Conservation (phyloP, 345 rosid species). For the Laguncularia racemosa region DNA sequence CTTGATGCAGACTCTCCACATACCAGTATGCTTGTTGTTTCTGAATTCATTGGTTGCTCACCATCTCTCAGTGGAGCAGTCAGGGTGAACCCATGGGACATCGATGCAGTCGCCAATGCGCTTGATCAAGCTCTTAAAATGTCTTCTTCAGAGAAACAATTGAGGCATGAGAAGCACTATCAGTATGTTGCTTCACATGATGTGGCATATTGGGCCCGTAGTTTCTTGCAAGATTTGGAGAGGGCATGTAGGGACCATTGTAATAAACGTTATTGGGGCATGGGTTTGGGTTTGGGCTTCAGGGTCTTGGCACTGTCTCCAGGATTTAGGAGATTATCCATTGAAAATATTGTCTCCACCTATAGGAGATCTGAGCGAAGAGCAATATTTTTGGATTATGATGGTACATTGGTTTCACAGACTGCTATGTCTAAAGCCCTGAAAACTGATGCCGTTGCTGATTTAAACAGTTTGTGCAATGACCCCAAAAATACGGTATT, state of each 20-base stretch:
- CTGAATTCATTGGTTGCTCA: conserved; percentile 40
- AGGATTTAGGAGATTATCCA: conserved; percentile 30
- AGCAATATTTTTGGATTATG: conserved; percentile 43
- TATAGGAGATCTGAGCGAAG: conserved; percentile 26
- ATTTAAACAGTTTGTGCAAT: conserved; percentile 24
- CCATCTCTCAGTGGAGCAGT: conserved; percentile 44
- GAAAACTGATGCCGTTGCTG: conserved; percentile 17
- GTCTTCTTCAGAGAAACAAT: conserved; percentile 24
- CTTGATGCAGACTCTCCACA: conserved; percentile 13
- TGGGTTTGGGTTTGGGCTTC: conserved; percentile 35
- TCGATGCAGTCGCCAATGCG: conserved; percentile 36
- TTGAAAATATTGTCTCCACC: conserved; percentile 23
- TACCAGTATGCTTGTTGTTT: conserved; percentile 33
- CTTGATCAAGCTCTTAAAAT: conserved; percentile 17
- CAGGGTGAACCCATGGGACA: conserved; percentile 41
- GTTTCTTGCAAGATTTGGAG: conserved; percentile 35
- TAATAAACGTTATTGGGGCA: conserved; percentile 29
- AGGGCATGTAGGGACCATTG: conserved; percentile 30
- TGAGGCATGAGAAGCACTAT: conserved; percentile 42
- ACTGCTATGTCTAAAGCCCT: conserved; percentile 23
- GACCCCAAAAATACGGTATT: conserved; percentile 33
- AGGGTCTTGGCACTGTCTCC: conserved; percentile 33
- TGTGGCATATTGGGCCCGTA: conserved; percentile 31
- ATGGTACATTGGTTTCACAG: conserved; percentile 36
- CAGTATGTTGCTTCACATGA: conserved; percentile 31